These are phyloP conservation scores for Iodosphaeria phyllophila DNA, from an alignment of 2,329 filamentous ascomycete species.

Conservation along the genomic window DNA sequence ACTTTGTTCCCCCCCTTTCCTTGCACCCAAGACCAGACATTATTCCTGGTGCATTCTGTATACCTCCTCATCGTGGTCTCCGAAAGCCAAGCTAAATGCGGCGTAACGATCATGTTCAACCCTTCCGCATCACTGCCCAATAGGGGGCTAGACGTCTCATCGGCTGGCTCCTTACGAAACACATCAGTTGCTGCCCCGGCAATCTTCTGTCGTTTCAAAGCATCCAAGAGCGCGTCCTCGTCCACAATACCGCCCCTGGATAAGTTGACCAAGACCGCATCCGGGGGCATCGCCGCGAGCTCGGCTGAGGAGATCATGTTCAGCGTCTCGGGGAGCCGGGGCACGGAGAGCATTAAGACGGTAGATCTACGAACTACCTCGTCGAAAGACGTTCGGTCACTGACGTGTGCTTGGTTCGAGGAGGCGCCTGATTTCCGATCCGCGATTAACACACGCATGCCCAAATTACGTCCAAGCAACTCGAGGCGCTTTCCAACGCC, in stretches of 20 bases:
- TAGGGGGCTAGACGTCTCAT: conserved; percentile 7
- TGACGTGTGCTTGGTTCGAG: no score
- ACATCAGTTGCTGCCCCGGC: conserved; percentile 13
- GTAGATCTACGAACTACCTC: conserved; percentile 9
- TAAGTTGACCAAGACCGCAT: conserved; percentile 12
- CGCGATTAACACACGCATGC: conserved; percentile 11
- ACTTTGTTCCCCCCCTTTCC: conserved; percentile 1
- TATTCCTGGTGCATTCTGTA: conserved; percentile 7
- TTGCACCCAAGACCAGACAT: conserved; percentile 9
- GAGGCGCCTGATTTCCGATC: conserved; percentile 8
- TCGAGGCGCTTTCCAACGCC: conserved; percentile 11
- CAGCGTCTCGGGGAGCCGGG: conserved; percentile 11
- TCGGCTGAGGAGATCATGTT: conserved; percentile 10
- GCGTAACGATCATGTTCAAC: conserved; percentile 13
- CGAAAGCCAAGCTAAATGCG: conserved; percentile 14
- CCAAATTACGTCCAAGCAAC: conserved; percentile 6
- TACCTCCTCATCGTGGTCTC: conserved; percentile 12
- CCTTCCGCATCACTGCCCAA: conserved; percentile 7
- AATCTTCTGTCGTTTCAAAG: conserved; percentile 10
- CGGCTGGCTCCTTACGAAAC: conserved; percentile 11
- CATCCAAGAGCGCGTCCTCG: conserved; percentile 10
- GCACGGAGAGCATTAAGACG: conserved; percentile 11
- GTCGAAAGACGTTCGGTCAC: conserved; percentile 11
- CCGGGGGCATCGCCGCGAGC: conserved; percentile 8
- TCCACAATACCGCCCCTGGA: conserved; percentile 14